phyloP scores from a whole-genome alignment of 768 basidiomycete species.

The Rhodotorula kratochvilovae region DNA sequence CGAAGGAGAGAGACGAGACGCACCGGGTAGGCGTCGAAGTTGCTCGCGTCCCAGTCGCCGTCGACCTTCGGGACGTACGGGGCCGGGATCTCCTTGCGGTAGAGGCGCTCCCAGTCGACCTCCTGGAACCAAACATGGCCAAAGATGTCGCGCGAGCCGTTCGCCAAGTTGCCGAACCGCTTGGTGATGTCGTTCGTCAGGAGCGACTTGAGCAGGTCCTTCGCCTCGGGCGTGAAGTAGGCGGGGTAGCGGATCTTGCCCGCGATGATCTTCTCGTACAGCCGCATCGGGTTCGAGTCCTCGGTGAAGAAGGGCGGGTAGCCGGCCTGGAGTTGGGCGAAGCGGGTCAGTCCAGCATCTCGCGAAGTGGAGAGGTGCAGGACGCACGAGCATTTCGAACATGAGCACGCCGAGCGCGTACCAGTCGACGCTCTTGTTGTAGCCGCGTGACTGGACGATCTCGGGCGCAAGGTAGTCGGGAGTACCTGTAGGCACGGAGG shows the following conservation, averaged over 20 bases:
- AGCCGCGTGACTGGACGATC: constrained; percentile 94
- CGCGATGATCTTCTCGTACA: constrained; percentile 94
- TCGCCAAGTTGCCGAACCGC: constrained; percentile 87
- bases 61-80: constrained; percentile 89
- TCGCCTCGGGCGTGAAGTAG: constrained; percentile 81
- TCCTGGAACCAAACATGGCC: constrained; percentile 92
- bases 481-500: constrained; percentile 54
- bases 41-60: constrained; percentile 90
- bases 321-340: constrained; percentile 31
- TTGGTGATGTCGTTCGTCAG: constrained; percentile 87
- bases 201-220: constrained; percentile 80
- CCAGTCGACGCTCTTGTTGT: constrained; percentile 98
- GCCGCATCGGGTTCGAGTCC: constrained; percentile 93
- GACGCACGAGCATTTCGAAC: constrained; percentile 86
- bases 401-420: constrained; percentile 97
- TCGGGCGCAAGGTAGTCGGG: constrained; percentile 97
- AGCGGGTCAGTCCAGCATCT: not conserved
- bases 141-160: constrained; percentile 85
- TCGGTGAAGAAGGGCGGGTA: constrained; percentile 75
- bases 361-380: not conserved
- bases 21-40: constrained; percentile 46
- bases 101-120: constrained; percentile 76
- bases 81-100: constrained; percentile 79
- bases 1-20: not conserved
- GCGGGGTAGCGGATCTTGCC: constrained; percentile 87